Evolutionary conservation across 352 stramenopile species (phyloP), one percentile per base, ranked within the genome.

Genomic region (Phytophthora palmivora): DNA sequence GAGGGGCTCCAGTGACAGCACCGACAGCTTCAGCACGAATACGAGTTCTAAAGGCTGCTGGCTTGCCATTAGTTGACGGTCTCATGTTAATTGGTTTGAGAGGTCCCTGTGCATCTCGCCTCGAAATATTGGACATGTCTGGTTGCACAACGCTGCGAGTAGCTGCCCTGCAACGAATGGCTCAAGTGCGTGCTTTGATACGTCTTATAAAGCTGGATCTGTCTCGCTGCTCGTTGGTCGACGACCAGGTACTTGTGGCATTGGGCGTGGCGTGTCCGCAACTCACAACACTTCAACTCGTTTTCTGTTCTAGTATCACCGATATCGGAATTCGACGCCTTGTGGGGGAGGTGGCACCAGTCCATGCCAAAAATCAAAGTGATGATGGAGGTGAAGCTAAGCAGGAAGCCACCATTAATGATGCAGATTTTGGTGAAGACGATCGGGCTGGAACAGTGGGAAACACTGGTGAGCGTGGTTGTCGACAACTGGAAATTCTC

Each of bases 61-160:
- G 74, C 0, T 62, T 94, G 11, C 70, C 83, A 22, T 51, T 70
- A 18, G 39, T 92, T 19, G 79, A 92, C 50, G 85, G 85, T 4
- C 63, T 91, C 21, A 85, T 61, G 3, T 57, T 92, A 15, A 57
- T 89, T 54, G 82, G 79, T 3, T 42, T 92, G 11, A 54, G 67
- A 36, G 62, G 56, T 33, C 55, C 61, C 7, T 68, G 61, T 28
- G 45, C 37, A 12, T 63, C 61, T 19, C 67, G 50, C 3, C 67
- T 75, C 22, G 61, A 75, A 26, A 46, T 21, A 41, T 50, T 75
- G 39, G 52, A 75, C 26, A 26, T 75, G 30, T 67, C 67, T 51
- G 50, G 61, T 2, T 75, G 67, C 37, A 55, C 55, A 12, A 10
- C 59, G 8, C 59, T 94, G 43, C 78, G 83, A 44, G 71, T 68